A percentile compares a stretch with the other conserved stretches of the same genome.
These are phyloP conservation scores for Solanum habrochaites DNA, from an alignment of 257 asterid genomes.

Conservation along the genomic window DNA sequence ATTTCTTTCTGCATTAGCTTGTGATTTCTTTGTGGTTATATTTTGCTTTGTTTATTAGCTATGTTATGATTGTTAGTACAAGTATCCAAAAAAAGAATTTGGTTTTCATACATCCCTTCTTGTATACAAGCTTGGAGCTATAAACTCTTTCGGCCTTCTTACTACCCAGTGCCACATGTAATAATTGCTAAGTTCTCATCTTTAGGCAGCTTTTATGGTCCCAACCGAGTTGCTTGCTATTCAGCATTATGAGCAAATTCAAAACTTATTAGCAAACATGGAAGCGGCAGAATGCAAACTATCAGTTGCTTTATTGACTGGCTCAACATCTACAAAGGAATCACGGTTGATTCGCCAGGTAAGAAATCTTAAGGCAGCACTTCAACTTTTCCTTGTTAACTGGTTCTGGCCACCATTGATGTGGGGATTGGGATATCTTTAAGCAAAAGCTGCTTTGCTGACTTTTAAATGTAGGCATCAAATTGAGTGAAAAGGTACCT, in stretches of 20 bases:
- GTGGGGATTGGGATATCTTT: background rate
- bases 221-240: constrained; percentile 94
- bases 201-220: constrained; percentile 98
- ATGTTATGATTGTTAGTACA: background rate
- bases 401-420: background rate
- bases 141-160: background rate
- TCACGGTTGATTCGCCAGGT: constrained; percentile 64
- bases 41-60: background rate
- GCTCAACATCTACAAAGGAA: constrained; percentile 77
- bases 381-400: background rate
- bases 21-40: background rate
- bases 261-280: constrained; percentile 51
- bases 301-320: constrained; percentile 72
- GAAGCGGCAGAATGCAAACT: constrained; percentile 38
- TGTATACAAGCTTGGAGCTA: background rate
- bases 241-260: constrained; percentile 84
- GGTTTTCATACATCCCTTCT: background rate
- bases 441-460: background rate
- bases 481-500: background rate
- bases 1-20: background rate
- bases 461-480: background rate
- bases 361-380: background rate
- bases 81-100: background rate
- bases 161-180: background rate
- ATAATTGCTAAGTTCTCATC: background rate